Evolutionary conservation across 2,329 filamentous ascomycete genomes (phyloP), one percentile per base, ranked within the genome.

Genomic region (Aspergillus flavus): DNA sequence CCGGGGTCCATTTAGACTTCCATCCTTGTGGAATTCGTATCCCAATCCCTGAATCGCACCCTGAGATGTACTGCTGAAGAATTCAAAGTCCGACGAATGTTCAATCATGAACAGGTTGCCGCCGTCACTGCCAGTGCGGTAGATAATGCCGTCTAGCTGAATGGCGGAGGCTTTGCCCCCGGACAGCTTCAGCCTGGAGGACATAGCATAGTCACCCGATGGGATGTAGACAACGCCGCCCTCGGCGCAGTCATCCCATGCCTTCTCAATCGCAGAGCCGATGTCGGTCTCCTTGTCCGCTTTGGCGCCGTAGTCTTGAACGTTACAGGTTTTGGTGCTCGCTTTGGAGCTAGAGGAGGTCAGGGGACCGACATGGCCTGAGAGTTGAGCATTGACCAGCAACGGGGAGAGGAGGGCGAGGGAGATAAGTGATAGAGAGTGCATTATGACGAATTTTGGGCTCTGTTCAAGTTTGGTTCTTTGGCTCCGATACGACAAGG

Each of bases 91-190:
- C 58, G 73, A 78, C 9, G 78, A 77, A 63, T 83, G 80, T 64
- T 83, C 76, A 57, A 86, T 78, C 64, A 81, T 78, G 64, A 86
- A 80, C 84, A 86, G 86, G 65, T 86, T 85, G 2, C 83, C 84
- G 9, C 73, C 79, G 6, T 70, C 79, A 6, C 78, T 81, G 5
- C 83, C 82, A 21, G 79, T 83, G 1, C 84, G 80, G 68, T 83
- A 83, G 62, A 87, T 83, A 28, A 77, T 79, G 21, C 84, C 84
- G 69, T 86, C 84, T 43, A 86, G 75, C 66, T 85, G 83, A 19
- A 86, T 72, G 2, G 83, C 83, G 76, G 80, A 83, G 7, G 76
- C 81, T 16, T 74, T 78, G 16, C 84, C 84, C 19, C 80, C 79
- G 21, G 72, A 79, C 58, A 86, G 73, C 0, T 72, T 80, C 3